A percentile compares a stretch with the other conserved stretches of the same genome.
Conservation (phyloP, 2,329 filamentous ascomycete species). For the Penicillium sp. region DNA sequence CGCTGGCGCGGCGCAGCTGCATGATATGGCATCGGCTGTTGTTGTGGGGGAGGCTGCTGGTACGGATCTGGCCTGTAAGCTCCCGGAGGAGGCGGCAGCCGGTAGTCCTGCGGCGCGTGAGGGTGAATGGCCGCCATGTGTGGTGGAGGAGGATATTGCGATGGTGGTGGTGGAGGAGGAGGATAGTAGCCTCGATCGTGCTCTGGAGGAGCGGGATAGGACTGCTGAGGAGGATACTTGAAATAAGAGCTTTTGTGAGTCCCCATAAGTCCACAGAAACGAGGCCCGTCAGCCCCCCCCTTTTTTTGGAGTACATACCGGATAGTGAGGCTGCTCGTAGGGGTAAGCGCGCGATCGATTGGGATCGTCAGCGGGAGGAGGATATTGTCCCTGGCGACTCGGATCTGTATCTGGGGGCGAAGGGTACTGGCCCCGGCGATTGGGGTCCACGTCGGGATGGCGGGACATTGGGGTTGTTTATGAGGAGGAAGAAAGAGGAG, state of each 20-base stretch:
- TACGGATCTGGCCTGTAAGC: constrained; percentile 48
- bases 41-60: constrained; percentile 37
- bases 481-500: constrained; percentile 24
- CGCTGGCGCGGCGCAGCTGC: constrained; percentile 53
- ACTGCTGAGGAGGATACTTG: constrained; percentile 36
- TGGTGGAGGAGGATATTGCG: constrained; percentile 41
- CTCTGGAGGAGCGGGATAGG: constrained; percentile 35
- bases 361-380: constrained; percentile 32
- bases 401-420: constrained; percentile 28
- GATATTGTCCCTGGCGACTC: constrained; percentile 49
- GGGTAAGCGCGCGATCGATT: constrained; percentile 42
- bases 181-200: constrained; percentile 36
- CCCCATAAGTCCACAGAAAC: neutral
- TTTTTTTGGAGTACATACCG: constrained; percentile 32
- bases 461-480: constrained; percentile 43
- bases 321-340: constrained; percentile 42
- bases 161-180: constrained; percentile 38
- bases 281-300: constrained; percentile 3
- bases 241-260: constrained; percentile 6
- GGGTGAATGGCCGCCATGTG: constrained; percentile 48
- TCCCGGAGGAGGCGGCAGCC: constrained; percentile 46
- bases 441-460: constrained; percentile 48
- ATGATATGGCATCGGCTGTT: constrained; percentile 45
- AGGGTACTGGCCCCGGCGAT: constrained; percentile 49
- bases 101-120: constrained; percentile 46